Conservation (phyloP, 805 yeast genomes). For the Ogataea zsoltii region DNA sequence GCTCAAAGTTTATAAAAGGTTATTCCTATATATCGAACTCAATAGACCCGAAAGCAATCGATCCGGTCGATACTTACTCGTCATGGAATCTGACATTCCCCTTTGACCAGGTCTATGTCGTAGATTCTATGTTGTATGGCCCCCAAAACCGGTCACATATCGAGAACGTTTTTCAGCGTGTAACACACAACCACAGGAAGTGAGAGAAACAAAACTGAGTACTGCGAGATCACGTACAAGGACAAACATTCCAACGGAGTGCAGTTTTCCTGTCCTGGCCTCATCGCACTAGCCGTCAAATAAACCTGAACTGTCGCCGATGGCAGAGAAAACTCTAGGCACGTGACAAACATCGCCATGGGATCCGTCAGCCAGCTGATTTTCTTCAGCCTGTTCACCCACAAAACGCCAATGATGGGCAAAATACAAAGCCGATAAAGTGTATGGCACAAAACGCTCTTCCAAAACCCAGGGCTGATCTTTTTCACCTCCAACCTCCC, state of each 20-base stretch:
- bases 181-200: constrained; percentile 54
- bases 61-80: no score
- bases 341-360: constrained; percentile 44
- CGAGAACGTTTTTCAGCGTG: constrained; percentile 33
- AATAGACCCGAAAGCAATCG: no score
- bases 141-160: no score
- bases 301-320: constrained; percentile 62
- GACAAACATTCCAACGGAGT: constrained; percentile 59
- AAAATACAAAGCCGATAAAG: constrained; percentile 42
- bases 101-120: no score
- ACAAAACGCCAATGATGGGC: constrained; percentile 55
- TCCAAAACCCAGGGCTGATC: constrained; percentile 58
- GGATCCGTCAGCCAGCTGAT: constrained; percentile 50
- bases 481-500: constrained; percentile 47
- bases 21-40: neutral
- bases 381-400: constrained; percentile 44
- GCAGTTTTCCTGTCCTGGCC: constrained; percentile 44
- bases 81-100: no score
- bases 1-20: neutral
- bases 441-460: constrained; percentile 48
- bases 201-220: constrained; percentile 44
- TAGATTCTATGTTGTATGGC: no score
- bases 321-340: constrained; percentile 53
- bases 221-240: constrained; percentile 49
- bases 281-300: constrained; percentile 56